A percentile compares a stretch with the other conserved stretches of the same genome.
These are phyloP conservation scores for Nemania sp. DNA, from an alignment of 2,329 filamentous ascomycete species.

Conservation along the genomic window DNA sequence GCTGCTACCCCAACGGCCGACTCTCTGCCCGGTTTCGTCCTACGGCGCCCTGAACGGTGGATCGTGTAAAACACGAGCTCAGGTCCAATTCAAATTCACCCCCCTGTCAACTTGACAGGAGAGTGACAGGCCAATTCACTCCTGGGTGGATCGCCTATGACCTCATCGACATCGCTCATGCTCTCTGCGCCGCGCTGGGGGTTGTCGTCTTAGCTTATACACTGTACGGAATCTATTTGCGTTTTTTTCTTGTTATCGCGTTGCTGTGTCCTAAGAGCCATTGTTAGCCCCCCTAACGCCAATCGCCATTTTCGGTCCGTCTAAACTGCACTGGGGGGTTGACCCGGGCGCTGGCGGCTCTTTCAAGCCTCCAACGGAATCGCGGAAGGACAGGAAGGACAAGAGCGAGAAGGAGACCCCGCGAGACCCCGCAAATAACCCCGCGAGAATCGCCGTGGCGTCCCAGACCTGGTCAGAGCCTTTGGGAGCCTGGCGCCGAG, in stretches of 20 bases:
- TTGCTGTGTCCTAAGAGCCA: neutral
- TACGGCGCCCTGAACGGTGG: neutral
- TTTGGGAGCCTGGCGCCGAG: slow-evolving; percentile 38
- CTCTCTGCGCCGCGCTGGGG: slow-evolving; percentile 11
- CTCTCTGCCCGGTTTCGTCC: too few species aligned
- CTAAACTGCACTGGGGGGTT: neutral
- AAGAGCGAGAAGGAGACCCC: neutral
- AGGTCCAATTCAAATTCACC: too few species aligned
- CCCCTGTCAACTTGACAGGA: too few species aligned
- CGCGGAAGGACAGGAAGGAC: slow-evolving; percentile 13
- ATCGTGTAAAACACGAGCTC: too few species aligned
- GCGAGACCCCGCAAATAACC: slow-evolving; percentile 40
- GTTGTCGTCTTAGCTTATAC: slow-evolving; percentile 12
- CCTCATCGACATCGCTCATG: slow-evolving; percentile 30
- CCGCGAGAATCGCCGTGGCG: slow-evolving; percentile 42
- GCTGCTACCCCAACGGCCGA: too few species aligned
- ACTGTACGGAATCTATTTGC: too few species aligned
- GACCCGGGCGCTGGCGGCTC: slow-evolving; percentile 21
- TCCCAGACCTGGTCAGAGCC: slow-evolving; percentile 29
- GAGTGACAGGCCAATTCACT: slow-evolving; percentile 26
- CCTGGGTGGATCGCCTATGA: slow-evolving; percentile 33
- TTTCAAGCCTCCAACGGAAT: slow-evolving; percentile 15
- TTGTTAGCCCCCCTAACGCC: slow-evolving; percentile 8
- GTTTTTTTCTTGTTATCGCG: neutral
- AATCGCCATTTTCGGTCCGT: slow-evolving; percentile 25